These are phyloP conservation scores for Metschnikowia gelsemii DNA, from an alignment of 805 yeast species.

Conservation along the genomic window DNA sequence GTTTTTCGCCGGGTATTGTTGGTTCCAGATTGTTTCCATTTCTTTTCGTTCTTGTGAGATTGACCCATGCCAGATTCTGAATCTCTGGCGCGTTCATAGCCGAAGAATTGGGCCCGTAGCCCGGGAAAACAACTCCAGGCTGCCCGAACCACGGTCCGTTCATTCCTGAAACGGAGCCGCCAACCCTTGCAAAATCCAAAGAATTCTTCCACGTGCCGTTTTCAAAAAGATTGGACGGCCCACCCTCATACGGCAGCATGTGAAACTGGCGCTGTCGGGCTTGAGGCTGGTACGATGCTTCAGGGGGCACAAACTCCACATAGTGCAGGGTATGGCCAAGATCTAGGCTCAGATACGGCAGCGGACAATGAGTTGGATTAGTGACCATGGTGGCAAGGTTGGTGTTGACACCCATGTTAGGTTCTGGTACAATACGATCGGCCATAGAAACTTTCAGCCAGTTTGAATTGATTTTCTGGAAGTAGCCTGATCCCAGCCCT, in stretches of 20 bases:
- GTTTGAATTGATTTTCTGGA: not conserved
- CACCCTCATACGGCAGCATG: slow-evolving; percentile 5
- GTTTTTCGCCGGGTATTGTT: not conserved
- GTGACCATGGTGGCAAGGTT: not conserved
- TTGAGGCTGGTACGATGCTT: slow-evolving; percentile 37
- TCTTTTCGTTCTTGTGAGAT: no score
- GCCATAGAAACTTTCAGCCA: not conserved
- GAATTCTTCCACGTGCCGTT: not conserved
- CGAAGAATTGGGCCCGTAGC: slow-evolving; percentile 2
- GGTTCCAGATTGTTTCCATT: no score
- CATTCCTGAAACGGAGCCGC: no score
- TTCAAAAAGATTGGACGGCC: not conserved
- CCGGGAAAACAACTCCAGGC: not conserved
- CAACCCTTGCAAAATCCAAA: no score
- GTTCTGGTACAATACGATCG: not conserved
- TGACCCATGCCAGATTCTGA: not conserved
- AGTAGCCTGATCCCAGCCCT: not conserved
- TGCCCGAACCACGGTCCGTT: not conserved
- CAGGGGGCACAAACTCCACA: slow-evolving; percentile 28
- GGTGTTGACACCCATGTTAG: not conserved
- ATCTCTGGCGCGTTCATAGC: slow-evolving; percentile 1
- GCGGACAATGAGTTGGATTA: slow-evolving; percentile 1
- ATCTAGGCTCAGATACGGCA: slow-evolving; percentile 14
- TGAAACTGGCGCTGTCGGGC: slow-evolving; percentile 29
- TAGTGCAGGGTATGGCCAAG: slow-evolving; percentile 28